These are phyloP conservation scores for Tylopilus cervinicoccineus DNA, from an alignment of 768 basidiomycete species.

Conservation along the genomic window DNA sequence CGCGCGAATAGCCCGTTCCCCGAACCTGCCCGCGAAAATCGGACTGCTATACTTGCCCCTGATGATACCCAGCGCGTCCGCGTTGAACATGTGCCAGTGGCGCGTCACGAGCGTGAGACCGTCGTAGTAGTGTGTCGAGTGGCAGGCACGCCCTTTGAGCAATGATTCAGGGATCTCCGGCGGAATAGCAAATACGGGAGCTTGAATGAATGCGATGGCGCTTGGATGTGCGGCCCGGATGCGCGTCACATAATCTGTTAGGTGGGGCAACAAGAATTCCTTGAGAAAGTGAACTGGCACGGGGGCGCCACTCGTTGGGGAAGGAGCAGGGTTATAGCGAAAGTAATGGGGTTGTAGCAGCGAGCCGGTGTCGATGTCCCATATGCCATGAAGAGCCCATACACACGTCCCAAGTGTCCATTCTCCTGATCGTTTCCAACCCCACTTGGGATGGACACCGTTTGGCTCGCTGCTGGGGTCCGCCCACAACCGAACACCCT, in stretches of 20 bases:
- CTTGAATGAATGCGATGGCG: constrained; percentile 87
- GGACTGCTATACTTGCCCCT: constrained; percentile 72
- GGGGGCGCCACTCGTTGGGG: constrained; percentile 1
- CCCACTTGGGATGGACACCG: constrained; percentile 67
- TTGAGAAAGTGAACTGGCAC: constrained; percentile 60
- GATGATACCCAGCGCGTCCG: constrained; percentile 89
- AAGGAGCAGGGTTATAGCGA: constrained; percentile 35
- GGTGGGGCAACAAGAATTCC: constrained; percentile 81
- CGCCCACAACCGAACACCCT: constrained; percentile 76
- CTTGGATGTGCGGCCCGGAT: constrained; percentile 71
- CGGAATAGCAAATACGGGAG: constrained; percentile 84
- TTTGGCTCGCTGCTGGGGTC: constrained; percentile 47
- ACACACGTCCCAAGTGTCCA: constrained; percentile 79
- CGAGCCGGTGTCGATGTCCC: constrained; percentile 71
- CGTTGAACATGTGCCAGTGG: constrained; percentile 95
- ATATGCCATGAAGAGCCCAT: constrained; percentile 89
- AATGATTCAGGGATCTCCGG: constrained; percentile 56
- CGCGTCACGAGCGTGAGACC: constrained; percentile 90
- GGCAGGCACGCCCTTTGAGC: constrained; percentile 61
- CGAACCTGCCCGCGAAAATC: constrained; percentile 73
- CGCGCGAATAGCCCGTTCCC: constrained; percentile 77
- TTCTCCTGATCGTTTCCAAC: constrained; percentile 71
- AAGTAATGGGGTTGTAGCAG: constrained; percentile 79
- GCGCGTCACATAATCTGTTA: constrained; percentile 48
- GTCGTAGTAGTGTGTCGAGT: constrained; percentile 91